phyloP scores from a whole-genome alignment of 805 yeast genomes.

The Maudiozyma pseudohumilis region DNA sequence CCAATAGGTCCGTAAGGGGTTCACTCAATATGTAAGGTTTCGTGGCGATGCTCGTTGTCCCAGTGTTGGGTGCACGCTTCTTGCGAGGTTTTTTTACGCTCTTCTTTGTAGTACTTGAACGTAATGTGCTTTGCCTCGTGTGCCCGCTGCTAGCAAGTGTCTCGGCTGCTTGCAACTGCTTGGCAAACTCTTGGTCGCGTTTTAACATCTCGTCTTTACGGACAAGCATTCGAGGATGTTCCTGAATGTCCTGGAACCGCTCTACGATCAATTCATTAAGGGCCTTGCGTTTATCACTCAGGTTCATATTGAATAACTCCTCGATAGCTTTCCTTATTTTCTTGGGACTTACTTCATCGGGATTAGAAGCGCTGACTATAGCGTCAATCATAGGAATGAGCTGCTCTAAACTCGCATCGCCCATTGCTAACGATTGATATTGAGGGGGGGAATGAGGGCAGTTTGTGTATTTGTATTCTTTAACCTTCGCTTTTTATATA shows the following conservation, averaged over 20 bases:
- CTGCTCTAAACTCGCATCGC: conserved; percentile 15
- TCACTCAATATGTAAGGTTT: conserved; percentile 42
- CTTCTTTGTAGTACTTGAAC: neutral
- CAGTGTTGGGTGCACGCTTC: neutral
- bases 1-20: conserved; percentile 42
- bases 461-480: neutral
- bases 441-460: too few species aligned
- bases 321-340: conserved; percentile 64
- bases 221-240: conserved; percentile 22
- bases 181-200: conserved; percentile 45
- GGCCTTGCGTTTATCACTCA: conserved; percentile 41
- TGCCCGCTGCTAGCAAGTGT: conserved; percentile 9
- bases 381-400: conserved; percentile 64
- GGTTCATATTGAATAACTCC: conserved; percentile 50
- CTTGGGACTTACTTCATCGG: conserved; percentile 61
- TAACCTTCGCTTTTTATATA: neutral
- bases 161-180: conserved; percentile 31
- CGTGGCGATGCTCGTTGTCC: conserved; percentile 25
- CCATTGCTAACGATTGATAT: conserved; percentile 3
- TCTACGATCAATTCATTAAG: conserved; percentile 52
- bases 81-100: conserved; percentile 1
- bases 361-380: conserved; percentile 58
- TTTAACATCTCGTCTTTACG: conserved; percentile 33
- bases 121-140: conserved; percentile 2
- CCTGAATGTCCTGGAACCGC: conserved; percentile 42